These are phyloP conservation scores for Didymella lethalis DNA, from an alignment of 2,329 filamentous ascomycete genomes.

Conservation along the genomic window DNA sequence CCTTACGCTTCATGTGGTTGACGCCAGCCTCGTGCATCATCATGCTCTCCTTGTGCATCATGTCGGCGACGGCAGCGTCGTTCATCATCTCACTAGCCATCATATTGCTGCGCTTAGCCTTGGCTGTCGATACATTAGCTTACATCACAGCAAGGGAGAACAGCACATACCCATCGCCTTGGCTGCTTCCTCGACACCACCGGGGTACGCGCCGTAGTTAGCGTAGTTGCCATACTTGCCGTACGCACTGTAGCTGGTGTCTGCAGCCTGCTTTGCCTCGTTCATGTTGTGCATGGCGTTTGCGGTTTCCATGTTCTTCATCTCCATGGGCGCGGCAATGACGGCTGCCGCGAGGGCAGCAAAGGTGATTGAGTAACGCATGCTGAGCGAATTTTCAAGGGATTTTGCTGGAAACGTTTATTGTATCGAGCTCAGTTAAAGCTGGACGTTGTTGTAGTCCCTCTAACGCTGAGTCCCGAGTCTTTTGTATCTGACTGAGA, in stretches of 20 bases:
- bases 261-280: neutral
- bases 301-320: neutral
- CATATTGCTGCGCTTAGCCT: slow-evolving; percentile 6
- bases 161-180: neutral
- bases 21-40: neutral
- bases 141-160: no score
- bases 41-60: slow-evolving; percentile 1
- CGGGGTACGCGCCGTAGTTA: neutral
- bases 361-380: slow-evolving; percentile 28
- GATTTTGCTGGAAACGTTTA: neutral
- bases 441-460: neutral
- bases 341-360: slow-evolving; percentile 20
- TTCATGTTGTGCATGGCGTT: neutral
- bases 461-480: neutral
- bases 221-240: slow-evolving; percentile 1
- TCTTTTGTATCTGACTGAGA: slow-evolving; percentile 9
- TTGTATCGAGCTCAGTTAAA: neutral
- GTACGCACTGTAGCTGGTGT: slow-evolving; percentile 10
- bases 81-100: neutral
- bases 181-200: slow-evolving; percentile 7
- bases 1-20: neutral
- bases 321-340: slow-evolving; percentile 23
- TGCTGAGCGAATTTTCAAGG: slow-evolving; percentile 7
- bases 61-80: neutral
- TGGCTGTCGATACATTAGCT: neutral